Base-by-base conservation (phyloP, 345 rosid genomes). In the Camelina hispida region DNA sequence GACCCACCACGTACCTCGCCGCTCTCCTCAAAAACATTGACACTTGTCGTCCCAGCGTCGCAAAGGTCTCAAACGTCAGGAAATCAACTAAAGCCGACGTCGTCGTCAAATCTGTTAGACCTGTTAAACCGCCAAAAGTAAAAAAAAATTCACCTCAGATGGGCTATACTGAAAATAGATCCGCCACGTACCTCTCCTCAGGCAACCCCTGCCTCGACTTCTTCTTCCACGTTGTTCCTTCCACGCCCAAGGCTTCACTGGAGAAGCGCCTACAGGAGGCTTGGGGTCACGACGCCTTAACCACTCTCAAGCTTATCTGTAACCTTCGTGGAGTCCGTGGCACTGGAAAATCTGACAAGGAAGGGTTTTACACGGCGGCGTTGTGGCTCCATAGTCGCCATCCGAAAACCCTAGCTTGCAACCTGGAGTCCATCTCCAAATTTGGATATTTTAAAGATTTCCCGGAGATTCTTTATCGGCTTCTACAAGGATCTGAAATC, bases 281-380 rank as follows among this genome's bases (percentile, higher is more conserved):
- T 17, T 48, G 53, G 53, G 53, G 8, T 10, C 53, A 48, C 9
- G 53, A 48, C 9, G 10, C 53, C 11, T 48, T 48, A 17, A 48
- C 53, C 53, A 48, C 53, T 48, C 53, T 48, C 22, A 48, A 48
- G 53, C 53, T 48, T 48, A 17, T 48, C 22, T 48, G 53, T 48
- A 48, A 48, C 22, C 53, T 48, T 48, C 53, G 53, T 48, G 53
- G 53, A 48, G 53, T 48, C 22, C 53, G 53, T 16, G 53, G 53
- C 22, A 48, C 53, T 48, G 53, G 53, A 48, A 48, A 16, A 17
- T 48, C 53, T 48, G 11, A 48, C 53, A 48, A 48, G 22, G 22
- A 48, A 48, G 53, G 53, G 20, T 48, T 48, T 48, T 48, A 48
- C 22, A 48, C 53, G 22, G 53, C 53, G 12, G 53, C 53, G 22